These are phyloP conservation scores for Comarum palustre DNA, from an alignment of 306 rosid genomes.

Conservation along the genomic window DNA sequence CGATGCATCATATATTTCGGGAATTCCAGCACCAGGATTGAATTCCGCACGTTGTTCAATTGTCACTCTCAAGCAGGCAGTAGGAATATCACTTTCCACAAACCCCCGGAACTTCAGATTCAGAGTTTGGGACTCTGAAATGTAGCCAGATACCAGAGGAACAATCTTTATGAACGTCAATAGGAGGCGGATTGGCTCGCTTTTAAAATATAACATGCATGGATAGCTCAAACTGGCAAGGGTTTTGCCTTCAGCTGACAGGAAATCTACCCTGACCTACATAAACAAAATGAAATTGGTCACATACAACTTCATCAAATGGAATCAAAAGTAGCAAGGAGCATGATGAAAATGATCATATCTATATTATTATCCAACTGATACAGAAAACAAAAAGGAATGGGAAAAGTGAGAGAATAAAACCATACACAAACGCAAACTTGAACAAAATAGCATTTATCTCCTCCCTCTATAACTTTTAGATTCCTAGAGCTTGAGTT, in stretches of 20 bases:
- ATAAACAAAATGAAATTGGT: conserved; percentile 23
- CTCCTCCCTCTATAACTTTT: neutral
- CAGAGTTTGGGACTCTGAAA: conserved; percentile 61
- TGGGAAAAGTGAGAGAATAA: neutral
- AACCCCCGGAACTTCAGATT: conserved; percentile 63
- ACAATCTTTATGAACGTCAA: conserved; percentile 57
- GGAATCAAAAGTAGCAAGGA: neutral
- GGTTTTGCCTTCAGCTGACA: conserved; percentile 50
- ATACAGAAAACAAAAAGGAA: neutral
- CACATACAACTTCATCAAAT: conserved; percentile 3
- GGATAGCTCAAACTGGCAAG: conserved; percentile 71
- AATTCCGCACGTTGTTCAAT: conserved; percentile 71
- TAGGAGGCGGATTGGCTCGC: conserved; percentile 67
- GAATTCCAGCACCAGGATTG: conserved; percentile 77
- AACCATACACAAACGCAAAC: neutral
- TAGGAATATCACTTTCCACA: conserved; percentile 50
- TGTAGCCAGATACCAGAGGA: conserved; percentile 65
- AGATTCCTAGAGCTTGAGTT: neutral
- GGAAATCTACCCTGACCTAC: conserved; percentile 61
- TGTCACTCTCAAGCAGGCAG: conserved; percentile 65
- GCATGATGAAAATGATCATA: neutral
- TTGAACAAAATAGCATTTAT: neutral
- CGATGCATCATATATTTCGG: conserved; percentile 69
- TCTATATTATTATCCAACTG: neutral
- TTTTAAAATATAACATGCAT: conserved; percentile 68